Conservation (phyloP, 2,329 filamentous ascomycete genomes). For the Verticillium alfalfae region DNA sequence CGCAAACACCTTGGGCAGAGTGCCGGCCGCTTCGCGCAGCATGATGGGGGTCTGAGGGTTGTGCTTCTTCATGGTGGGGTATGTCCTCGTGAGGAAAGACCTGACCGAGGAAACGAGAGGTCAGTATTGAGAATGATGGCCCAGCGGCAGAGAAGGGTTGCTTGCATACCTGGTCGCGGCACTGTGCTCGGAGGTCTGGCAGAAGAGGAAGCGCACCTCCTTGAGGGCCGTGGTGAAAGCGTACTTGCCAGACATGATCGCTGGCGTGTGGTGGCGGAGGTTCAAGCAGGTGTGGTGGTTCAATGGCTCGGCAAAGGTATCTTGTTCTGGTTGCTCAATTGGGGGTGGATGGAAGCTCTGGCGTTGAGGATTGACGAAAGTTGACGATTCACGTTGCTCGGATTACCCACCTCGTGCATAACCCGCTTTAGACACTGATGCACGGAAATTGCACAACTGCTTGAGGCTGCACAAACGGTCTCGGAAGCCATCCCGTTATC, state of each 20-base stretch:
- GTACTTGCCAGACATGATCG: constrained; percentile 81
- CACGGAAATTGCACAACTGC: not conserved
- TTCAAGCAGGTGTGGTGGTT: not conserved
- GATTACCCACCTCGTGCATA: not conserved
- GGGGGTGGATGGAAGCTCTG: not conserved
- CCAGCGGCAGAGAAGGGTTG: constrained; percentile 3
- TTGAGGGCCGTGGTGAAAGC: constrained; percentile 83
- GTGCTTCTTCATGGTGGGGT: constrained; percentile 99
- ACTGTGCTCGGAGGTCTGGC: constrained; percentile 89
- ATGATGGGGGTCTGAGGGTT: constrained; percentile 93
- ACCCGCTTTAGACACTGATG: not conserved
- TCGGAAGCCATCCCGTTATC: not conserved
- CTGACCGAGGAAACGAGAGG: constrained; percentile 39
- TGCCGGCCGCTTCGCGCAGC: constrained; percentile 84
- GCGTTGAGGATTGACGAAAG: not conserved
- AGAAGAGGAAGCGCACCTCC: constrained; percentile 96
- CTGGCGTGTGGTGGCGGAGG: not conserved
- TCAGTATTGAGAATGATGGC: not conserved
- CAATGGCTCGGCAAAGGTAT: not conserved
- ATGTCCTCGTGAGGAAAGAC: constrained; percentile 83
- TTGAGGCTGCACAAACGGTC: not conserved
- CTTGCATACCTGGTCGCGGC: constrained; percentile 69
- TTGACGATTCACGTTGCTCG: not conserved
- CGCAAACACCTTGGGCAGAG: constrained; percentile 80
- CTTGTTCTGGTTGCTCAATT: not conserved